Evolutionary conservation across 306 rosid species (phyloP), one percentile per base, ranked within the genome.

Genomic region (Lotus japonicus): DNA sequence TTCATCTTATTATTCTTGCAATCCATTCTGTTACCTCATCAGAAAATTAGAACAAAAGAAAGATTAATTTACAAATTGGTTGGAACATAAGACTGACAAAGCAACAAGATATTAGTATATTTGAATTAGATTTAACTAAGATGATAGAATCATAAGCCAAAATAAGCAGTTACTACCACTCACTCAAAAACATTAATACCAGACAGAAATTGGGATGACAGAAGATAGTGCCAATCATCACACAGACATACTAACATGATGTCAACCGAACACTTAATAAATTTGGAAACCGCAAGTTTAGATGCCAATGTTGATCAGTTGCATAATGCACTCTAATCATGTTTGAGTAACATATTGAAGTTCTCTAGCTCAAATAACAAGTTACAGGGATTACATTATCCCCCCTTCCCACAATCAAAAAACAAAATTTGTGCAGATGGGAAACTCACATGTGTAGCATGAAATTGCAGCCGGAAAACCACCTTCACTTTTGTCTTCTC

Each of bases 401-500:
- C 42, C 16, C 59, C 52, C 39, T 13, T 31, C 70, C 6, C 18
- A 15, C 63, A 54, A 49, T 14, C 14, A 42, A 66, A 72, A 28
- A 55, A 31, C 7, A 48, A 63, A 62, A 62, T 10, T 51, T 12
- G 43, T 28, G 14, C 19, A 31, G 43, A 38, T 41, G 31, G 67
- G 43, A 77, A 80, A 84, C 97, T 88, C 87, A 95, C 99, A 85
- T 95, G 97, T 19, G 99, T 90, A 52, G 99, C 97, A 70, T 90
- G 87, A 71, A 95, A 95, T 63, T 95, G 99, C 61, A 95, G 89
- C 76, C 97, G 84, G 81, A 95, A 95, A 79, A 95, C 99, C 77
- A 95, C 99, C 80, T 95, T 95, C 10, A 95, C 97, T 88, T 91
- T 95, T 21, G 99, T 88, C 85, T 95, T 88, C 91, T 95, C 99